phyloP scores from a whole-genome alignment of 768 basidiomycete species.

The Amanita jacksonii region DNA sequence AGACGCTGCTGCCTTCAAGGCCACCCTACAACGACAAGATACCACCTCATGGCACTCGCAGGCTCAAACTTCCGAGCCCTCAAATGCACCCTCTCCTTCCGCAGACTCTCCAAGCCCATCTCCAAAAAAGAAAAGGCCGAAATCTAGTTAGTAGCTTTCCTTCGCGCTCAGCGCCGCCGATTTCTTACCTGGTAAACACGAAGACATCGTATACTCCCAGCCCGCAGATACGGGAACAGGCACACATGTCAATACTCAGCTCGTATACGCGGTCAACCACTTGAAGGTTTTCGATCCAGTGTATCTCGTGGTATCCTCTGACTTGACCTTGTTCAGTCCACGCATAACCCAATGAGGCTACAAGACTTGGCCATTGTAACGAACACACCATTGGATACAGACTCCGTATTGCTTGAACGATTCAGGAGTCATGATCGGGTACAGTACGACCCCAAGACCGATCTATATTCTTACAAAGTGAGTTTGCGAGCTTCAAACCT shows the following conservation, averaged over 20 bases:
- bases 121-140: conserved; percentile 56
- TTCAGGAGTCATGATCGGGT: conserved; percentile 79
- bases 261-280: conserved; percentile 75
- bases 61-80: conserved; percentile 26
- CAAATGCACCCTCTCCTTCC: conserved; percentile 15
- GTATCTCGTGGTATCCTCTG: neutral
- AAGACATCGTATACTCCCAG: conserved; percentile 78
- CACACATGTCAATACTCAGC: conserved; percentile 75
- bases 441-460: conserved; percentile 71
- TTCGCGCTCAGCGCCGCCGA: conserved; percentile 7
- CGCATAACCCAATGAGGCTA: conserved; percentile 74
- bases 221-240: conserved; percentile 81
- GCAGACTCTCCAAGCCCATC: conserved; percentile 15
- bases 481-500: conserved; percentile 12
- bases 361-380: conserved; percentile 83
- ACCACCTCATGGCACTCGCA: conserved; percentile 72
- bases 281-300: conserved; percentile 48
- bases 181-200: conserved; percentile 10
- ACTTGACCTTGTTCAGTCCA: conserved; percentile 29
- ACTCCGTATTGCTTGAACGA: conserved; percentile 62
- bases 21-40: conserved; percentile 52
- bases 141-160: conserved; percentile 41
- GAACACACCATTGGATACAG: conserved; percentile 66
- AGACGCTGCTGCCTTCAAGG: conserved; percentile 66
- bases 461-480: conserved; percentile 82